Evolutionary conservation across 2,329 filamentous ascomycete species (phyloP).

Genomic region (Pseudogymnoascus sp.): DNA sequence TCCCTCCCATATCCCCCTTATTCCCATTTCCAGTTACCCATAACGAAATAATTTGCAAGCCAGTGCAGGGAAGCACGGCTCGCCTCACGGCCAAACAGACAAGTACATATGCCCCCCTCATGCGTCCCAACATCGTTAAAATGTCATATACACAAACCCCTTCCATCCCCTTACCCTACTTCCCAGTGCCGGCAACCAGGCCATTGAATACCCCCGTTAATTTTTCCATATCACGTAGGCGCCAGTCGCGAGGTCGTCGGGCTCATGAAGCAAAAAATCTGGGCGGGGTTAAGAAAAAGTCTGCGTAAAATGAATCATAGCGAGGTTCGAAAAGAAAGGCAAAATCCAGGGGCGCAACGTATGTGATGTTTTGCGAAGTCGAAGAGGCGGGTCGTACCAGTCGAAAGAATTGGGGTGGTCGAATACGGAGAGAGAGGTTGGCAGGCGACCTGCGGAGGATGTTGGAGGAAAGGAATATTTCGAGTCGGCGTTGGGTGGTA

Average conservation of each 20-base stretch:
- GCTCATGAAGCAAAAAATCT: background rate
- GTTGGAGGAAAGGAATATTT: background rate
- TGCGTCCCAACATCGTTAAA: background rate
- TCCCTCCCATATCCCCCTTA: background rate
- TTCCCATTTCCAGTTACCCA: background rate
- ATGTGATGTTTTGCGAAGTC: conserved; percentile 12
- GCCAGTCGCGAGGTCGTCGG: background rate
- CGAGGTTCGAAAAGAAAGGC: background rate
- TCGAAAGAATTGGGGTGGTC: background rate
- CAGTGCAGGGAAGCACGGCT: background rate
- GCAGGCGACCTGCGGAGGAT: background rate
- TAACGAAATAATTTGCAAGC: background rate
- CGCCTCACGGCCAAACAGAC: background rate
- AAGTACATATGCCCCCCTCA: background rate
- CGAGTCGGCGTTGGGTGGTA: background rate
- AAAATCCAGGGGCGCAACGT: background rate
- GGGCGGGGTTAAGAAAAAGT: background rate
- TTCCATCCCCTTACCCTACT: background rate
- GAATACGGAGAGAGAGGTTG: background rate
- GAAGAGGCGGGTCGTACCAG: conserved; percentile 13
- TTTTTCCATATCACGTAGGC: background rate
- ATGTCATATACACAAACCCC: background rate
- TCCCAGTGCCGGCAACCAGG: background rate
- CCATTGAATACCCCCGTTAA: background rate
- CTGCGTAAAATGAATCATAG: background rate